Base-by-base conservation (phyloP, 768 basidiomycete genomes). In the Terana coerulea region DNA sequence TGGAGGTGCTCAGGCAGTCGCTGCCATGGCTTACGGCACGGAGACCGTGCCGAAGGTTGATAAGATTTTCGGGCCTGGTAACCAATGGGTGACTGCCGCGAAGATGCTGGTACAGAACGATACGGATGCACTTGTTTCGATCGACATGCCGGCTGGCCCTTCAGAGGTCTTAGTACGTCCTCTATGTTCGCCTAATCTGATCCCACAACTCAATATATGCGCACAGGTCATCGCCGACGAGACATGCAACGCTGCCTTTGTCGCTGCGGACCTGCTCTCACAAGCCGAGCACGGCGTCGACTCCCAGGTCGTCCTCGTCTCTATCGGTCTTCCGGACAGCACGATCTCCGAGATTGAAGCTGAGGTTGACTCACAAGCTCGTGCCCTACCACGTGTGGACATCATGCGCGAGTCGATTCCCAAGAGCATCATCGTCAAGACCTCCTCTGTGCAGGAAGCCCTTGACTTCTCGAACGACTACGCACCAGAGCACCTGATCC, bases 51-150 rank as follows among this genome's bases (percentile, higher is more conserved):
- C 94, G 14, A 98, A 99, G 70, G 95, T 98, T 22, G 97, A 99
- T 76, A 99, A 99, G 74, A 94, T 99, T 60, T 95, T 98, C 64
- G 97, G 97, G 8, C 97, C 97, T 5, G 97, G 97, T 22, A 99
- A 99, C 66, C 97, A 98, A 67, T 99, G 95, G 93, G 97, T 99
- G 21, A 99, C 95, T 1, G 97, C 97, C 1, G 97, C 95, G 46
- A 99, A 99, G 74, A 98, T 99, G 97, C 71, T 95, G 48, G 95
- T 99, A 22, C 95, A 98, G 66, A 99, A 98, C 68, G 97, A 99
- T 64, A 95, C 95, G 11, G 90, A 95, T 61, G 95, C 97, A 8
- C 69, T 95, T 55, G 94, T 98, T 6, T 89, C 91, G 14, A 99
- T 98, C 61, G 97, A 99, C 69, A 98, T 99, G 92, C 97, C 97